Evolutionary conservation across 495 filamentous ascomycete species (phyloP), one percentile per base, ranked within the genome.

Genomic region (Saxispiralis lemnorum): DNA sequence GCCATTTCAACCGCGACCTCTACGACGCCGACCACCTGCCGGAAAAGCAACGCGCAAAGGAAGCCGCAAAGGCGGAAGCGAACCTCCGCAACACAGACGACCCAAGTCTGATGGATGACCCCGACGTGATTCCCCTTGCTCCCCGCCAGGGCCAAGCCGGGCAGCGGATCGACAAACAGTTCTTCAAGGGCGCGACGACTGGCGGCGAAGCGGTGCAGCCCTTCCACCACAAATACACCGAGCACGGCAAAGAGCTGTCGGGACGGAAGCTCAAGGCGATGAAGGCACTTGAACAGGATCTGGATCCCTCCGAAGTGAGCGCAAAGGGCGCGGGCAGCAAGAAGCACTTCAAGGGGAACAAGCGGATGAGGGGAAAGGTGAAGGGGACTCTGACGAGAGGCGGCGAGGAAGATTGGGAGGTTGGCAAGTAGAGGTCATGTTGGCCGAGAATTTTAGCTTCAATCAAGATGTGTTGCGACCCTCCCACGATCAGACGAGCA

Each of bases 281-380:
- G 77, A 63, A 83, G 46, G 88, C 92, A 16, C 43, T 93, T 32
- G 86, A 95, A 63, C 81, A 79, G 46, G 78, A 80, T 35, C 56
- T 95, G 11, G 83, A 92, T 56, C 80, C 83, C 1, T 79, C 77
- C 28, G 92, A 96, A 40, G 66, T 94, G 49, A 73, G 69, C 31
- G 60, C 67, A 53, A 75, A 54, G 44, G 9, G 5, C 24, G n/a
- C n/a, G n/a, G 24, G 24, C 4, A 58, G 80, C 19, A 99, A 99
- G 74, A 96, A 95, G 65, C 92, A 96, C 61, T 94, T 84, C 62
- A 96, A 96, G 66, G 78, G 70, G 7, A 76, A 79, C 43, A 75
- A 62, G 51, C 44, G 39, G 49, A 49, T 35, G 48, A 38, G 54
- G 35, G 73, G 72, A 58, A 77, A 76, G 66, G 67, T 10, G n/a